Percentiles rank a stretch among this genome's conserved stretches.
phyloP scores from a whole-genome alignment of 805 yeast species.

The Metschnikowia peoriensis region DNA sequence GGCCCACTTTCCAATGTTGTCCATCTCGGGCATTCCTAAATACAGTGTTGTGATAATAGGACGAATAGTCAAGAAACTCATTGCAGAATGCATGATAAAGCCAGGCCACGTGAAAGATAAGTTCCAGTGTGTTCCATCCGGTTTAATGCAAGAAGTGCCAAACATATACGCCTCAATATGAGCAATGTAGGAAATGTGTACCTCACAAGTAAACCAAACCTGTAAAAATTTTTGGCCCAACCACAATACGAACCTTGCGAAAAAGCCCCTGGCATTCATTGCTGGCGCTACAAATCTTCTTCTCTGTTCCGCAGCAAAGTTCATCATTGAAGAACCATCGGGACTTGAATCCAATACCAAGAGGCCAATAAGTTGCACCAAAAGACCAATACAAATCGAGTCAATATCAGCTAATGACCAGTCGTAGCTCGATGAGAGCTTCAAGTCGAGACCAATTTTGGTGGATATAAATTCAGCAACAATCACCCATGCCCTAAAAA shows the following conservation, averaged over 20 bases:
- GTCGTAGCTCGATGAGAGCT: background rate
- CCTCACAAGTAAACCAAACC: background rate
- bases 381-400: conserved; percentile 13
- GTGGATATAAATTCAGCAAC: background rate
- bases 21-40: conserved; percentile 1
- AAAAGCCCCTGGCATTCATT: background rate
- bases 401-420: conserved; percentile 9
- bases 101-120: conserved; percentile 12
- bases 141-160: conserved; percentile 1
- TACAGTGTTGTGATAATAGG: conserved; percentile 6
- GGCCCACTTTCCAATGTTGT: background rate
- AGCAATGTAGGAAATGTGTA: conserved; percentile 4
- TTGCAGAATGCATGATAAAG: conserved; percentile 8
- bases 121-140: background rate
- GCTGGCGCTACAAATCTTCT: conserved; percentile 1
- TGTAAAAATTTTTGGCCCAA: background rate
- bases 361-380: conserved; percentile 1
- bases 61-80: conserved; percentile 10
- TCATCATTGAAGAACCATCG: conserved; percentile 4
- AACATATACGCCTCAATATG: conserved; percentile 9
- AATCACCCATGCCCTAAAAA: conserved; percentile 4
- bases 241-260: background rate
- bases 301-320: conserved; percentile 10
- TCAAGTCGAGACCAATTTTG: background rate
- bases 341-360: conserved; percentile 2